Evolutionary conservation across 2,329 filamentous ascomycete genomes (phyloP), one percentile per base, ranked within the genome.

Genomic region (Truncatella angustata): DNA sequence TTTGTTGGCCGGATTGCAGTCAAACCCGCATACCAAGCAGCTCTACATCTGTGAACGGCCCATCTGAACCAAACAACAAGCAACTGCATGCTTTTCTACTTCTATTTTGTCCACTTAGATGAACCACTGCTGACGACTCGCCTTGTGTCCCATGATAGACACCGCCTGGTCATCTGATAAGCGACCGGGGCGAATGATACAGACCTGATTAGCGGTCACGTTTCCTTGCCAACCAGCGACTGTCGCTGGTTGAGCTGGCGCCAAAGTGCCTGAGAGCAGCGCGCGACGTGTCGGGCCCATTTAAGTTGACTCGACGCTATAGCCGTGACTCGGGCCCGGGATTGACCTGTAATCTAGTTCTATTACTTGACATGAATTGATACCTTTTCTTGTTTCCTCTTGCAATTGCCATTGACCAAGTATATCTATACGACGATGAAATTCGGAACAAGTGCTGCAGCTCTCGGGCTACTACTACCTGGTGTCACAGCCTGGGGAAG

Each of bases 401-500:
- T 32, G 28, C 28, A 14, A 9, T 14, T 14, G 28, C 28, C 7
- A 32, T 32, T 1, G 9, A 12, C 10, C 11, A 23, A 14, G 12
- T 14, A 20, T 16, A 23, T 9, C 11, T 26, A 7, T 26, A 26
- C 21, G 23, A 36, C 21, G 14, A 72, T 72, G 70, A 66, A 58
- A 45, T 46, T 67, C n/a, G 51, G 57, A 37, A 53, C 54, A n/a
- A 52, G 62, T 23, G 46, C 49, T 42, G 51, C 67, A 18, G 54
- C 62, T 20, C 52, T 68, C 18, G 63, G 69, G 3, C 60, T 63
- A 7, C 57, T 65, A 50, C 52, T 72, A 45, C 71, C 69, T 10
- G 59, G 65, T 35, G 70, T 63, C 5, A 36, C 63, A 11, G 72
- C 72, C 7, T 75, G 73, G 73, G 73, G 73, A 60, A 72, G 73